Evolutionary conservation across 108 stramenopile genomes (phyloP).

Genomic region (Skeletonema potamos): DNA sequence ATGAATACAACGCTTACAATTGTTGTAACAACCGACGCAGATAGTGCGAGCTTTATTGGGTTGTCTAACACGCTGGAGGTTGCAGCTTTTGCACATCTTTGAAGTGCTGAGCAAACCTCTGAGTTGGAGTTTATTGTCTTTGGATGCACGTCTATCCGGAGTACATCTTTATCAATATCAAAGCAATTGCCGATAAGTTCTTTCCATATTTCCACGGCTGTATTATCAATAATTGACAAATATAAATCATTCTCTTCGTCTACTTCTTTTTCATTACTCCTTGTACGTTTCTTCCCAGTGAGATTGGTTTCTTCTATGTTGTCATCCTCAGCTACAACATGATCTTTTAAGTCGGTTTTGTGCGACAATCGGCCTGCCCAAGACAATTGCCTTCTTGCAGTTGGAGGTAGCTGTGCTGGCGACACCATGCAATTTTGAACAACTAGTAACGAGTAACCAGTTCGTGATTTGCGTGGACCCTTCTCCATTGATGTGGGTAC

Average conservation of each 20-base stretch:
- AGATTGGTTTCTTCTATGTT: constrained; percentile 6
- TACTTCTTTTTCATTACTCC: neutral
- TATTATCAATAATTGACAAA: constrained; percentile 12
- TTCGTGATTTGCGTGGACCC: constrained; percentile 29
- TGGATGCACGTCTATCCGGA: constrained; percentile 40
- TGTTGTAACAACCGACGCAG: constrained; percentile 19
- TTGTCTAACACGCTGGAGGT: neutral
- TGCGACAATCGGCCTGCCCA: constrained; percentile 51
- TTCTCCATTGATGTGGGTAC: constrained; percentile 30
- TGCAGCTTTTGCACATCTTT: neutral
- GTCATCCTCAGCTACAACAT: neutral
- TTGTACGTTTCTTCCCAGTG: neutral
- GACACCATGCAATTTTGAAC: constrained; percentile 12
- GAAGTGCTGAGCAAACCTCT: constrained; percentile 22
- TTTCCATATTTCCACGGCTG: constrained; percentile 13
- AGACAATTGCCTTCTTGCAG: constrained; percentile 58
- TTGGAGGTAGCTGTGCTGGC: constrained; percentile 34
- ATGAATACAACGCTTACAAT: constrained; percentile 13
- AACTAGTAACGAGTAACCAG: constrained; percentile 29
- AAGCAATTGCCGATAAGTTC: constrained; percentile 16
- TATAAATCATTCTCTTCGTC: constrained; percentile 2
- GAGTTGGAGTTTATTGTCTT: constrained; percentile 21
- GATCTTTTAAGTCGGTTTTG: neutral
- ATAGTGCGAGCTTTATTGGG: constrained; percentile 35
- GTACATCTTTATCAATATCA: constrained; percentile 10